phyloP scores from a whole-genome alignment of 257 asterid species.

The Salvia rosmarinus region DNA sequence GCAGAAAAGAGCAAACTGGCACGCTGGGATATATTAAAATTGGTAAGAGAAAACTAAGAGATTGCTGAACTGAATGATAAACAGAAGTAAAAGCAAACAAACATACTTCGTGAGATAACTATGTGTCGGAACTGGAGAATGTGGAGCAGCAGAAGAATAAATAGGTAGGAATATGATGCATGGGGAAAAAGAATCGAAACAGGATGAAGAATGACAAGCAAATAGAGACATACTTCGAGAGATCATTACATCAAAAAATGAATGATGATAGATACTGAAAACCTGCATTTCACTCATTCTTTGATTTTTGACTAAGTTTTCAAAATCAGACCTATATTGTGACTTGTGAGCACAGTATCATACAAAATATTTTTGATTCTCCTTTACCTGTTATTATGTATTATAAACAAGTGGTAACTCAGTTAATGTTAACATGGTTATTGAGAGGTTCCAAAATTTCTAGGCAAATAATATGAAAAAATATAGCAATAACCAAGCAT shows the following conservation, averaged over 20 bases:
- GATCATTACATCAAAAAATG: neutral
- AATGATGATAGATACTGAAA: neutral
- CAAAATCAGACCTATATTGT: neutral
- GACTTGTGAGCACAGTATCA: neutral
- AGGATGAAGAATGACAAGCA: neutral
- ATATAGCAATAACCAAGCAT: neutral
- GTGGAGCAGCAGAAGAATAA: too few species aligned
- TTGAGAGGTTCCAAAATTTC: neutral
- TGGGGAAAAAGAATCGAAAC: neutral
- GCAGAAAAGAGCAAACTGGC: neutral
- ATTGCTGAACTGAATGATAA: neutral
- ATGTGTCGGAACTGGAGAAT: too few species aligned
- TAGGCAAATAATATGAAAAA: neutral
- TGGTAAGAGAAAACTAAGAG: neutral
- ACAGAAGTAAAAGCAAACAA: neutral
- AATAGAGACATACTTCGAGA: neutral
- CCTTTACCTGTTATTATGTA: neutral
- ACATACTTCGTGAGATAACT: neutral
- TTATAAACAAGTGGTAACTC: neutral
- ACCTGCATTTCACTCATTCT: slow-evolving; percentile 6
- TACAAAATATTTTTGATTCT: neutral
- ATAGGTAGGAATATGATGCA: too few species aligned
- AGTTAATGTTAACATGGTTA: slow-evolving; percentile 5
- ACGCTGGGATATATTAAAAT: neutral
- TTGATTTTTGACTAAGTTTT: neutral